Evolutionary conservation across 495 filamentous ascomycete genomes (phyloP).

Genomic region (Lophiostoma macrostomum): DNA sequence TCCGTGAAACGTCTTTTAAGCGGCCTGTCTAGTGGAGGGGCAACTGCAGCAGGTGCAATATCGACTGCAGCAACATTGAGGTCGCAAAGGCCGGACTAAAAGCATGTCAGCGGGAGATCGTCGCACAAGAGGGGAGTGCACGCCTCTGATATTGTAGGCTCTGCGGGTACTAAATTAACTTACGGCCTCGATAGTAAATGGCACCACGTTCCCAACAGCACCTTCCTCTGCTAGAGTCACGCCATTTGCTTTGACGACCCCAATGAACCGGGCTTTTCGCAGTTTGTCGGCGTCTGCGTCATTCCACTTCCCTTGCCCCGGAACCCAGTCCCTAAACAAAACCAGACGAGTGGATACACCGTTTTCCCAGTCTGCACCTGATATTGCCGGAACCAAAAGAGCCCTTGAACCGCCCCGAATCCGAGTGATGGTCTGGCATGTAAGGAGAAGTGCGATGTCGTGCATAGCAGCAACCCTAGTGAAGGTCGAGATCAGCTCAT

Average conservation of each 20-base stretch:
- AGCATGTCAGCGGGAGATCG: conserved; percentile 24
- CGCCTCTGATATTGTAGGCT: conserved; percentile 23
- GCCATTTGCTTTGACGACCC: conserved; percentile 36
- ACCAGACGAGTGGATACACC: conserved; percentile 64
- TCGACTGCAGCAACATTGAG: conserved; percentile 27
- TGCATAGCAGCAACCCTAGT: conserved; percentile 62
- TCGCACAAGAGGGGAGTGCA: conserved; percentile 2
- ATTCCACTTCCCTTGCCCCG: conserved; percentile 28
- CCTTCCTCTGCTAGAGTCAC: conserved; percentile 35
- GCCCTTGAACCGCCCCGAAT: conserved; percentile 55
- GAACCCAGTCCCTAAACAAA: conserved; percentile 64
- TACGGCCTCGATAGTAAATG: conserved; percentile 34
- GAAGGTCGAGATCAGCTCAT: conserved; percentile 55
- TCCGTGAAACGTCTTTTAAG: conserved; percentile 30
- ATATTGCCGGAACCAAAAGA: conserved; percentile 69
- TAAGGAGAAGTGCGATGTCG: conserved; percentile 63
- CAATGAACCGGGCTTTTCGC: conserved; percentile 37
- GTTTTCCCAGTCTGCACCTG: conserved; percentile 66
- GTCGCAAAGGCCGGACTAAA: conserved; percentile 33
- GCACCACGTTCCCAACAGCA: conserved; percentile 33
- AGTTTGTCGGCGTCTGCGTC: conserved; percentile 24
- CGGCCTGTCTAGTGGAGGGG: conserved; percentile 9
- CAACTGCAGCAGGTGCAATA: conserved; percentile 20
- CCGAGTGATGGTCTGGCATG: conserved; percentile 70
- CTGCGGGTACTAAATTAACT: conserved; percentile 30